Evolutionary conservation across 1,139 yeast genomes (phyloP), one percentile per base, ranked within the genome.

Genomic region (Blastobotrys arbuscula): DNA sequence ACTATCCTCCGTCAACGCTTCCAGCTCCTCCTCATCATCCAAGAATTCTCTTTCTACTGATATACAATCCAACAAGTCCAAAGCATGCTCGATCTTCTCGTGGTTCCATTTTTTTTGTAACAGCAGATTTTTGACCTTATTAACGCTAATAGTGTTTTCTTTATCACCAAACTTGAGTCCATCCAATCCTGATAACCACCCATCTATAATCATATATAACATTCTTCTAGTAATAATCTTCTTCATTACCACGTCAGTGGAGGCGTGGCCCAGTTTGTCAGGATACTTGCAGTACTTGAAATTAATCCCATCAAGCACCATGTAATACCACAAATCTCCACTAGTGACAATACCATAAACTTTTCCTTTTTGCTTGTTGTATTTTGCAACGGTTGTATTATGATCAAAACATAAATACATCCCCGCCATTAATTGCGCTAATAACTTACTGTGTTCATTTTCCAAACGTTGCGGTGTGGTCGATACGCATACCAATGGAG

Each of bases 301-400:
- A 7, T 43, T 35, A 10, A 19, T 18, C 7, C 46, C 46, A 16
- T 43, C 46, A 36, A 36, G 30, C 16, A 13, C 9, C 41, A 39
- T 20, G 18, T 43, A 43, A 26, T 10, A 16, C 36, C 39, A 43
- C 12, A 18, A 15, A 3, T 9, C n/a, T 2, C 35, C 41, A n/a
- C 12, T n/a, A 2, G 41, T 19, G 10, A 43, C 15, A n/a, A 43
- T 24, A 5, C 46, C 46, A 36, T 43, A 43, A 2, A 43, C 19
- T 24, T 19, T 9, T 1, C 41, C 41, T 3, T 26, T 15, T 15
- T 24, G 9, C 15, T 15, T 18, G 10, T 18, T 16, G 12, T 18
- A 43, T 10, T 12, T n/a, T n/a, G 41, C n/a, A 10, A 21, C 4
- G 2, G 23, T 37, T 4, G 35, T n/a, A 35, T 43, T 43, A 40